phyloP scores from a whole-genome alignment of 2,329 filamentous ascomycete genomes.

The Zasmidium cellare region DNA sequence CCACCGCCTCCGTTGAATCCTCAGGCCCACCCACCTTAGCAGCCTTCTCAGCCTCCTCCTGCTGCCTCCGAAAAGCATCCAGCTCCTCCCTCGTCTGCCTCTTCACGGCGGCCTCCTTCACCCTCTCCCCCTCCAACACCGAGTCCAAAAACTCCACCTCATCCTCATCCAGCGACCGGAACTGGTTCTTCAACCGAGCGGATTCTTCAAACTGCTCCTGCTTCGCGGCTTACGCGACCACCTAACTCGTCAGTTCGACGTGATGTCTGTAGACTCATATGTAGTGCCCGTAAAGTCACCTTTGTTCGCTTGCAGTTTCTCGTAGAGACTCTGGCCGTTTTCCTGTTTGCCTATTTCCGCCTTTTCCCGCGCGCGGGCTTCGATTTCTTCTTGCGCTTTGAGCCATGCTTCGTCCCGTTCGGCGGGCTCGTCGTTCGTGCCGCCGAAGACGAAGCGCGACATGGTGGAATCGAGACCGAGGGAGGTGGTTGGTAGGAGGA shows the following conservation, averaged over 20 bases:
- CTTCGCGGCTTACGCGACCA: conserved; percentile 62
- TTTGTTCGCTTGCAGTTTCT: conserved; percentile 80
- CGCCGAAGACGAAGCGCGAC: conserved; percentile 56
- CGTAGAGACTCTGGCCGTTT: conserved; percentile 66
- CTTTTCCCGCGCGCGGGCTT: conserved; percentile 56
- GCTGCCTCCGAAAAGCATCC: conserved; percentile 59
- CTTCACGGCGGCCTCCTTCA: conserved; percentile 57
- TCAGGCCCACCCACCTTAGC: conserved; percentile 40
- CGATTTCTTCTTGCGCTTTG: conserved; percentile 64
- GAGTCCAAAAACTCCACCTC: conserved; percentile 73
- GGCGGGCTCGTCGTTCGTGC: conserved; percentile 49
- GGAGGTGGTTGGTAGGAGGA: background rate
- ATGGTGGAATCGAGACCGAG: conserved; percentile 28
- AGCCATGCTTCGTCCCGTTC: conserved; percentile 62
- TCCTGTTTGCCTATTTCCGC: conserved; percentile 51
- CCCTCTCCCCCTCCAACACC: conserved; percentile 57
- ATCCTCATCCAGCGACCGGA: conserved; percentile 74
- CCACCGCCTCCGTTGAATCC: conserved; percentile 54
- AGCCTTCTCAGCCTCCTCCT: conserved; percentile 59
- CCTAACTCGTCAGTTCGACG: conserved; percentile 31
- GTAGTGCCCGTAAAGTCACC: conserved; percentile 45
- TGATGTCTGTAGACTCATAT: conserved; percentile 6
- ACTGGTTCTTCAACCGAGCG: conserved; percentile 71
- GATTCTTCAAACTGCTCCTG: conserved; percentile 79
- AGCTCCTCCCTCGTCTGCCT: conserved; percentile 61